These are phyloP conservation scores for Tetrapisispora taiwanensis DNA, from an alignment of 805 yeast genomes.

Conservation along the genomic window DNA sequence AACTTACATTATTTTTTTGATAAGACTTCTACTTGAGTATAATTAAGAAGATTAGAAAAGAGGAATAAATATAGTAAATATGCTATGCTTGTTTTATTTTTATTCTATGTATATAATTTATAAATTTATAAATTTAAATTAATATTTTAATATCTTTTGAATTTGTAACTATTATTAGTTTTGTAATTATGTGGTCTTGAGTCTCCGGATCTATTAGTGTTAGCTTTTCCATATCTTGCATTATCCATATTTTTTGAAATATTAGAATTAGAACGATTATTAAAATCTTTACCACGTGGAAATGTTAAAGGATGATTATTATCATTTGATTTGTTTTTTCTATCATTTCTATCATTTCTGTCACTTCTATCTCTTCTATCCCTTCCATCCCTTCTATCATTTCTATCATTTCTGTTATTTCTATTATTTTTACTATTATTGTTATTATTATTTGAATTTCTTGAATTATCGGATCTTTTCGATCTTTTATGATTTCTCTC, in stretches of 20 bases:
- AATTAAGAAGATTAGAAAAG: too few species aligned
- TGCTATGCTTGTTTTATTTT: not conserved
- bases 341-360: constrained; percentile 3
- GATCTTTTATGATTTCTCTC: constrained; percentile 6
- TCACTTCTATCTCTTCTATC: too few species aligned
- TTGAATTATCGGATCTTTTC: constrained; percentile 6
- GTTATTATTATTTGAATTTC: not conserved
- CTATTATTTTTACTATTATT: constrained; percentile 4
- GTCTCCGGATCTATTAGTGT: not conserved
- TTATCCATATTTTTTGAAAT: constrained; percentile 9
- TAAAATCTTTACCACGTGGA: constrained; percentile 16
- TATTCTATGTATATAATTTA: not conserved
- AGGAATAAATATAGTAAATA: not conserved
- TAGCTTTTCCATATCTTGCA: constrained; percentile 14
- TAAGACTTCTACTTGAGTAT: too few species aligned
- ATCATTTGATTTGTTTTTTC: not conserved
- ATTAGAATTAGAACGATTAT: not conserved
- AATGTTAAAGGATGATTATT: constrained; percentile 21
- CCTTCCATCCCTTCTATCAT: too few species aligned
- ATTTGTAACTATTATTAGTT: constrained; percentile 4
- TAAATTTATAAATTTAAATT: not conserved
- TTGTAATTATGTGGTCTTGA: constrained; percentile 6
- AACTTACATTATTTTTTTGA: too few species aligned
- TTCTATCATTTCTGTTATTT: not conserved
- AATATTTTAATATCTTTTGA: not conserved